Percentiles rank a stretch among this genome's conserved stretches.
phyloP scores from a whole-genome alignment of 2,329 filamentous ascomycete species.

The Pseudopyricularia javanii region DNA sequence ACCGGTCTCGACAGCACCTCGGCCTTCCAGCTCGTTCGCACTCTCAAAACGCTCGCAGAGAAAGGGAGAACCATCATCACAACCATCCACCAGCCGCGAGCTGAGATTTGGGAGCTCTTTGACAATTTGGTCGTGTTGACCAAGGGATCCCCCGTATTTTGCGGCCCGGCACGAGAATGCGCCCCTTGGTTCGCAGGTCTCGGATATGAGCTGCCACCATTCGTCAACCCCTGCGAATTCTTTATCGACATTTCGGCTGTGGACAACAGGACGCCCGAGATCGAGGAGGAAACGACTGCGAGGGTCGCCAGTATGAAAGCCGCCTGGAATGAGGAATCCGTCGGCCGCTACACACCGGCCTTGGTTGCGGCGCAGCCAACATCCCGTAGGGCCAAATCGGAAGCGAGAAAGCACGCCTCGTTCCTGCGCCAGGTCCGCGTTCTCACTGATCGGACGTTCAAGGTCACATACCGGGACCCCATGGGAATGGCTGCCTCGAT shows the following conservation, averaged over 20 bases:
- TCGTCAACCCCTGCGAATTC: slow-evolving; percentile 69
- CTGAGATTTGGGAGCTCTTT: slow-evolving; percentile 69
- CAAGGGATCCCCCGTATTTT: slow-evolving; percentile 55
- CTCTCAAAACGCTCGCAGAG: slow-evolving; percentile 52
- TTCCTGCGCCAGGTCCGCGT: slow-evolving; percentile 53
- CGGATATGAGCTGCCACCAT: slow-evolving; percentile 52
- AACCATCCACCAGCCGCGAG: slow-evolving; percentile 66
- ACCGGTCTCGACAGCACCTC: slow-evolving; percentile 65
- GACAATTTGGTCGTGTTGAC: slow-evolving; percentile 60
- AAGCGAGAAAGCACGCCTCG: slow-evolving; percentile 31
- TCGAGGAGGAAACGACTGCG: slow-evolving; percentile 45
- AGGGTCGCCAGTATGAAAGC: slow-evolving; percentile 49
- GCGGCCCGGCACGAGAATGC: slow-evolving; percentile 44
- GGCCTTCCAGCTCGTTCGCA: slow-evolving; percentile 61
- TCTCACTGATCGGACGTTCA: slow-evolving; percentile 56
- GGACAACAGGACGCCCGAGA: slow-evolving; percentile 56
- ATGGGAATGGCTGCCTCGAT: slow-evolving; percentile 62
- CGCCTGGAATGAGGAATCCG: slow-evolving; percentile 40
- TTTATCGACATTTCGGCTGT: slow-evolving; percentile 64
- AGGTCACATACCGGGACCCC: slow-evolving; percentile 63
- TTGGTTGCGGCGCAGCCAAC: slow-evolving; percentile 8
- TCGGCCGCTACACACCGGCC: slow-evolving; percentile 11
- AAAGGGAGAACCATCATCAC: slow-evolving; percentile 61
- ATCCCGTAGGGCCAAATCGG: slow-evolving; percentile 1
- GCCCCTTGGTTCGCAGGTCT: slow-evolving; percentile 50